Conservation (phyloP, 2,329 filamentous ascomycete species). For the Calonectria pseudoturangicola region DNA sequence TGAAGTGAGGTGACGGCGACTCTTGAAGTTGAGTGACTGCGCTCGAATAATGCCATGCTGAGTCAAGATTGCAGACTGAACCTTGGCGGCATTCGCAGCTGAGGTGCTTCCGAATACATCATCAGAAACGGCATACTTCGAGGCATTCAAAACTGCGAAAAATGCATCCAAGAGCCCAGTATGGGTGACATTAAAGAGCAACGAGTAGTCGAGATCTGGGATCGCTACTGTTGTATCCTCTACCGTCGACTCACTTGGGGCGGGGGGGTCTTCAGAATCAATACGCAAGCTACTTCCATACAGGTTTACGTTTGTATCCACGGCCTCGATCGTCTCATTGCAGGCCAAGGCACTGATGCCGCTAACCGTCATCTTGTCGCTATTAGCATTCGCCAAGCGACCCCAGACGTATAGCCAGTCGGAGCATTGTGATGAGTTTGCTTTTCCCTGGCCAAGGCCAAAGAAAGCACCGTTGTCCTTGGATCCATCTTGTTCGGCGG, state of each 20-base stretch:
- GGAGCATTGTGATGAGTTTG: conserved; percentile 53
- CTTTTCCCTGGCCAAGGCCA: conserved; percentile 47
- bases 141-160: conserved; percentile 59
- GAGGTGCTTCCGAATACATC: conserved; percentile 48
- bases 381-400: conserved; percentile 50
- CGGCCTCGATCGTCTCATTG: conserved; percentile 61
- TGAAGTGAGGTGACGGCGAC: conserved; percentile 49
- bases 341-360: conserved; percentile 60
- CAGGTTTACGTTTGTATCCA: conserved; percentile 51
- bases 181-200: conserved; percentile 54
- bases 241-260: conserved; percentile 50
- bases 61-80: conserved; percentile 58
- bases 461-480: conserved; percentile 40
- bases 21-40: conserved; percentile 58
- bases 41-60: conserved; percentile 62
- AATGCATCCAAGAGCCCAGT: conserved; percentile 58
- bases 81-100: conserved; percentile 40
- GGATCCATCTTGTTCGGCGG: conserved; percentile 2
- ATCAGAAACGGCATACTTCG: conserved; percentile 57
- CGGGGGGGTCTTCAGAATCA: conserved; percentile 54
- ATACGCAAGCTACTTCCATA: conserved; percentile 53
- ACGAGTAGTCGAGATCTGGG: conserved; percentile 55
- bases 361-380: conserved; percentile 53
- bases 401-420: conserved; percentile 62
- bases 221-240: conserved; percentile 48